phyloP scores from a whole-genome alignment of 257 asterid genomes.

The Primulina huaijiensis region DNA sequence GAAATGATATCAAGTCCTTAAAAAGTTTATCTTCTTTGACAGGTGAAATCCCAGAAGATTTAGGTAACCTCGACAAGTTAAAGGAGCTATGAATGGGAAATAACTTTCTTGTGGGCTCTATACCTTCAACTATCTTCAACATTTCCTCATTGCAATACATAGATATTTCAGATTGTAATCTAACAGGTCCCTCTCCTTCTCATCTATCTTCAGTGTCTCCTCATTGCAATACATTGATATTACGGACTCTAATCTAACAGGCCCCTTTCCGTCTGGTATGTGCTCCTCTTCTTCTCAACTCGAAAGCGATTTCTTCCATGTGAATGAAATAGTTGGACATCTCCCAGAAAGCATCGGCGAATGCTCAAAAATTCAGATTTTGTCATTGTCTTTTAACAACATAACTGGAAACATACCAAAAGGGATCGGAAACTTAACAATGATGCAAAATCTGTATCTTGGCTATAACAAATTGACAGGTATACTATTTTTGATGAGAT shows the following conservation, averaged over 20 bases:
- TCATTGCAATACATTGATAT: conserved; percentile 17
- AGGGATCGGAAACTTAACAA: conserved; percentile 31
- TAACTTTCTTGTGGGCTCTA: conserved; percentile 24
- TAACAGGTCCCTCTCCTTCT: conserved; percentile 31
- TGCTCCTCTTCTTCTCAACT: conserved; percentile 25
- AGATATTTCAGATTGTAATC: conserved; percentile 9
- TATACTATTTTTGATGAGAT: background rate
- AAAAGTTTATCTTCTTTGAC: background rate
- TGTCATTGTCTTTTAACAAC: conserved; percentile 21
- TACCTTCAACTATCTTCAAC: conserved; percentile 31
- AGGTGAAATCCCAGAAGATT: background rate
- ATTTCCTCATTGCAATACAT: conserved; percentile 18
- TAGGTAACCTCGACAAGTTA: conserved; percentile 9
- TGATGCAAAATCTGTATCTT: conserved; percentile 14
- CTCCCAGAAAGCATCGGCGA: conserved; percentile 20
- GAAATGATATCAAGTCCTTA: background rate
- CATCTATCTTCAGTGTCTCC: conserved; percentile 26
- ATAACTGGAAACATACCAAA: conserved; percentile 29
- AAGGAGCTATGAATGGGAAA: background rate
- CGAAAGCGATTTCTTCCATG: background rate
- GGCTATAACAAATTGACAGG: conserved; percentile 5
- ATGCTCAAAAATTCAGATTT: conserved; percentile 11
- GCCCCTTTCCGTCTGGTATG: conserved; percentile 8
- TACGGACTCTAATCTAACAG: background rate
- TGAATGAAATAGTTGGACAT: conserved; percentile 18